Base-by-base conservation (phyloP, 140 eudicot species). In the Oenanthe javanica region DNA sequence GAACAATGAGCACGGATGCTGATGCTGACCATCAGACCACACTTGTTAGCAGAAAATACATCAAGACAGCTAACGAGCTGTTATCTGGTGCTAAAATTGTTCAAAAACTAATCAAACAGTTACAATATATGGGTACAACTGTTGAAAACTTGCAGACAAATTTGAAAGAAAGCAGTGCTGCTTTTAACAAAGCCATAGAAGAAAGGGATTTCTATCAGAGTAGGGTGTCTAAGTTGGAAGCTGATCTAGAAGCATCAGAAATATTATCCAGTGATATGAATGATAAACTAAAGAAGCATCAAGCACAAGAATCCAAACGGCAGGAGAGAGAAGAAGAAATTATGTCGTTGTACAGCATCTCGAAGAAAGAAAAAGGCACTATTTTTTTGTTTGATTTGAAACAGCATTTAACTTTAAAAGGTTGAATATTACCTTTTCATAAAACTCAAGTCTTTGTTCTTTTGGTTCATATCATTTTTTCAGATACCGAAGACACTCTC, bases 291-390 rank as follows among this genome's bases (percentile, higher is more conserved):
- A 88, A 81, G 79, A 87, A 85, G 71, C 87, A 84, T 85, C 79
- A 36, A 82, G 88, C 48, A 42, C 83, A 84, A 77, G 94, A 87
- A 79, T 85, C 57, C 54, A 81, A 75, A 3, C 61, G 75, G 87
- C 86, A 80, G 82, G 87, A 87, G 77, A 89, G 89, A 84, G 93
- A 91, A 81, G 82, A 72, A 57, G 91, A 89, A 77, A 54, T 80
- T 42, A 51, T 23, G 16, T 52, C 83, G 21, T 1, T 51, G 66
- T 71, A 54, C 67, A 77, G 76, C 81, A 77, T 86, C 48, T 79
- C 73, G 25, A 75, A 79, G 79, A 85, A 86, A 85, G 81, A 86
- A 78, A 81, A 75, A 72, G 98, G 98, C 92, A 86, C 63, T 81
- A 57, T 64, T 79, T 38, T 38, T 70, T 78, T 48, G 7, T 82